Base-by-base conservation (phyloP, 495 filamentous ascomycete genomes). In the Coniosporium apollinis region DNA sequence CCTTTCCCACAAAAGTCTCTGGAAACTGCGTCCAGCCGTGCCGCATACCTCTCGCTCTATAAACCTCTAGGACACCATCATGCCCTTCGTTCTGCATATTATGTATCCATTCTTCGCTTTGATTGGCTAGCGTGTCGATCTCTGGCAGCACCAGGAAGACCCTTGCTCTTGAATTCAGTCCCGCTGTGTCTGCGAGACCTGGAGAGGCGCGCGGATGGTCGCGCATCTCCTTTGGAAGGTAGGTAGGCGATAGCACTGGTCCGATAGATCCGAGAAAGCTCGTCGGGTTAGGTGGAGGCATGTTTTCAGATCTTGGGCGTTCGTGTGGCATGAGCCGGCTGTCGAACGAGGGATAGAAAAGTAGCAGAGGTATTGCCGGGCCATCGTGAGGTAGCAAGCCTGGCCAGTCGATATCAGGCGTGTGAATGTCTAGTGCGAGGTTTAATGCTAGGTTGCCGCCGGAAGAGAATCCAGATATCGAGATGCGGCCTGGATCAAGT, bases 11-110 rank as follows among this genome's bases (percentile, higher is more conserved):
- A 15, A 38, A 38, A 5, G 33, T 42, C 36, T 46, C 50, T 13
- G 54, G 54, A 21, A 57, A 54, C 37, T 46, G 44, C 11, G 54
- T 56, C 54, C 54, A 57, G 16, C 54, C 54, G 41, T 57, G 54
- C 37, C 43, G 40, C 18, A 54, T 49, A 8, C 39, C 43, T 10
- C 42, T 41, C 15, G 45, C 46, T 22, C 51, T 46, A 47, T 45
- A 46, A 4, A 50, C 43, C 24, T 51, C 45, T 28, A 57, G 21
- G 5, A 45, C 45, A 4, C 38, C 37, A 33, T 40, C 42, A 32
- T 42, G 29, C 5, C 25, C 36, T 17, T 43, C 30, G 0, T 18
- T n/a, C 17, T 39, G 25, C 30, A 55, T 42, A 28, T 50, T 50
- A 22, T 46, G 29, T 20, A 45, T 39, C 52, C 52, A 57, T 2